Percentiles rank a stretch among this genome's conserved stretches.
phyloP scores from a whole-genome alignment of 2,329 filamentous ascomycete species.

The Trichoderma guizhouense region DNA sequence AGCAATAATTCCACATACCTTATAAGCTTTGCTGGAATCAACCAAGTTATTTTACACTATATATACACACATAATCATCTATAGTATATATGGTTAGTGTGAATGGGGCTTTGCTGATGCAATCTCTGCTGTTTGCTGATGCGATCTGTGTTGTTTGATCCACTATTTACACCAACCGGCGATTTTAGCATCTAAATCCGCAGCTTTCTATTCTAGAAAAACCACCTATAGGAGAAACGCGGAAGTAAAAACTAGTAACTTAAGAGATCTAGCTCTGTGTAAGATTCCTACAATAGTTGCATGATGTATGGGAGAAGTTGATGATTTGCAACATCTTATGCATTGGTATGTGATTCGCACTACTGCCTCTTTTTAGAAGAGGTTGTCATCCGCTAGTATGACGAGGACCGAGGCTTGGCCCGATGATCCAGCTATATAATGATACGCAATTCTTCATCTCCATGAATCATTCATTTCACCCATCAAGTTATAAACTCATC shows the following conservation, averaged over 20 bases:
- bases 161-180: not conserved
- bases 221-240: not conserved
- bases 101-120: not conserved
- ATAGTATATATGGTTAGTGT: not conserved
- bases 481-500: not conserved
- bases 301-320: not conserved
- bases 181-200: too few species aligned
- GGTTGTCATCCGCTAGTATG: not conserved
- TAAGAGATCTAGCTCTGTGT: not conserved
- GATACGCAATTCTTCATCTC: not conserved
- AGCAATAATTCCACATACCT: not conserved
- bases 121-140: not conserved
- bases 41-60: not conserved
- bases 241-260: not conserved
- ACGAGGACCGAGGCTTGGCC: not conserved
- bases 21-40: not conserved
- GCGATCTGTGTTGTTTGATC: not conserved
- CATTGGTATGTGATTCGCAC: not conserved
- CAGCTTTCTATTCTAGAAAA: not conserved
- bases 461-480: not conserved
- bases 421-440: not conserved
- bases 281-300: not conserved
- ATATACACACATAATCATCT: not conserved
- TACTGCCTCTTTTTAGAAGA: not conserved
- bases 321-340: not conserved